phyloP scores from a whole-genome alignment of 2,329 filamentous ascomycete genomes.

The Trichoderma cornu-damae region DNA sequence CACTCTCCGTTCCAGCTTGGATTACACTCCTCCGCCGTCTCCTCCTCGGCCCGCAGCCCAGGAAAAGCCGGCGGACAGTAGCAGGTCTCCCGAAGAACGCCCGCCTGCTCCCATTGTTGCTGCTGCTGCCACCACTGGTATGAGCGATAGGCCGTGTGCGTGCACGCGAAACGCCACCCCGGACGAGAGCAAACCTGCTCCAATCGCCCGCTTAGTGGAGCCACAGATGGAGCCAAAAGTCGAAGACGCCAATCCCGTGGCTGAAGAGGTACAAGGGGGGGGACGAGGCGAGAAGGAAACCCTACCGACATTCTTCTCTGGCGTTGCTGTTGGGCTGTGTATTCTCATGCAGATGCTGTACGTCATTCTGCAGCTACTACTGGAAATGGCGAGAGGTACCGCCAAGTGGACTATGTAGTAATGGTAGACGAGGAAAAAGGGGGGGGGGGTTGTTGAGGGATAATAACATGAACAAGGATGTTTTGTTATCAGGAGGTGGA shows the following conservation, averaged over 20 bases:
- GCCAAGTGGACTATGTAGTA: not conserved
- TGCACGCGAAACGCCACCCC: not conserved
- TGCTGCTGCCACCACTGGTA: not conserved
- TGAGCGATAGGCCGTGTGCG: not conserved
- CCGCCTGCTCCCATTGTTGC: not conserved
- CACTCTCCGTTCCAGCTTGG: not conserved
- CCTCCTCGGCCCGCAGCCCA: not conserved
- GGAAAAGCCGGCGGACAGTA: too few relatives aligned
- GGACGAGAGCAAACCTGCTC: not conserved
- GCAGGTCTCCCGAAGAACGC: not conserved
- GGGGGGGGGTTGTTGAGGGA: not conserved
- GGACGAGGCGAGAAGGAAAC: not conserved
- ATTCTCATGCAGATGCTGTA: not conserved
- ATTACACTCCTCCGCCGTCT: not conserved
- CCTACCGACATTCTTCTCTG: slow-evolving; percentile 1
- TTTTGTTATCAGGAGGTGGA: not conserved
- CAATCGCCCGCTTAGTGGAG: not conserved
- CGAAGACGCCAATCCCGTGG: not conserved
- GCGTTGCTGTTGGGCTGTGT: not conserved
- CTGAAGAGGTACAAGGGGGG: not conserved
- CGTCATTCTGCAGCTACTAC: not conserved
- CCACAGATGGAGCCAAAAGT: not conserved
- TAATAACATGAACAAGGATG: not conserved
- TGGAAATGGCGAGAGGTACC: not conserved
- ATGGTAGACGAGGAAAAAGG: not conserved